phyloP scores from a whole-genome alignment of 2,329 filamentous ascomycete species.

The Pseudocercospora ulei region DNA sequence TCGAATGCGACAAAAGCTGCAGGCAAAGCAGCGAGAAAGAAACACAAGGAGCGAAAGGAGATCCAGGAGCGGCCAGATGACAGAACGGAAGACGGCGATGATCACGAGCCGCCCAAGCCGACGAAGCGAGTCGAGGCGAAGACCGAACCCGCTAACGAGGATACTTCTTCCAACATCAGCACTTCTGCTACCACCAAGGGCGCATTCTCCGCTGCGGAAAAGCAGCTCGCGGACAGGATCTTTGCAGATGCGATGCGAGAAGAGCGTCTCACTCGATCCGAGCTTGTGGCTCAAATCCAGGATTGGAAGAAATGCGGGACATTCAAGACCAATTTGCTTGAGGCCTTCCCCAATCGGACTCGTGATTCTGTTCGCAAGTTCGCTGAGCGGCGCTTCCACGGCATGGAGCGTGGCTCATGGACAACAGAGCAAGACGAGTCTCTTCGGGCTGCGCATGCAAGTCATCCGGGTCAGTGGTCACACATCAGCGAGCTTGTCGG shows the following conservation, averaged over 20 bases:
- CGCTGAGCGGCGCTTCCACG: slow-evolving; percentile 56
- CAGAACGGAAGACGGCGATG: not conserved
- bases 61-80: not conserved
- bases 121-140: slow-evolving; percentile 1
- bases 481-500: slow-evolving; percentile 53
- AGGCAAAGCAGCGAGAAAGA: slow-evolving; percentile 9
- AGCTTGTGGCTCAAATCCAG: slow-evolving; percentile 22
- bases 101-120: slow-evolving; percentile 1
- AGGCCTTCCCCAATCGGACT: slow-evolving; percentile 32
- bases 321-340: slow-evolving; percentile 26
- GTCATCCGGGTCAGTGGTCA: slow-evolving; percentile 51
- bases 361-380: slow-evolving; percentile 35
- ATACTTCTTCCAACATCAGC: slow-evolving; percentile 1
- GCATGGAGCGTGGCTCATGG: slow-evolving; percentile 52
- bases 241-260: slow-evolving; percentile 21
- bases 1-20: slow-evolving; percentile 6
- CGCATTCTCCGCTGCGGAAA: slow-evolving; percentile 23
- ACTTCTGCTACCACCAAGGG: slow-evolving; percentile 10
- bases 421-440: slow-evolving; percentile 50
- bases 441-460: slow-evolving; percentile 42
- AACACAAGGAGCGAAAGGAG: not conserved
- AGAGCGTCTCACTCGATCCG: slow-evolving; percentile 16
- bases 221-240: slow-evolving; percentile 24
- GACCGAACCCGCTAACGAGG: slow-evolving; percentile 3
- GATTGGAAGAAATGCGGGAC: slow-evolving; percentile 31